These are phyloP conservation scores for Dujonia santamariae DNA, from an alignment of 1,139 yeast genomes.

Conservation along the genomic window DNA sequence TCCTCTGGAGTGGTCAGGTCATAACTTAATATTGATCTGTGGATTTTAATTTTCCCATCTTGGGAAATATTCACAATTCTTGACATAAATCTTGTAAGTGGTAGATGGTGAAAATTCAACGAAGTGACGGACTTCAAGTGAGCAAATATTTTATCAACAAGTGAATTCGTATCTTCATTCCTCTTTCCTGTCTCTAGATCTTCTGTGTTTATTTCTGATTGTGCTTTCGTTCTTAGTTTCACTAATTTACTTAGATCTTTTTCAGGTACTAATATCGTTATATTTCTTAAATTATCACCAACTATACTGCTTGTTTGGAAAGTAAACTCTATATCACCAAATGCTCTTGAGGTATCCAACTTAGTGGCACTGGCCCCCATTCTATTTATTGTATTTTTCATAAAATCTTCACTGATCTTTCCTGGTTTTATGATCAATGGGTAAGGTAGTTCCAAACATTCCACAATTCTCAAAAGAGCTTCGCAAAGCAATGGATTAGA, in stretches of 20 bases:
- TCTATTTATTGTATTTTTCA: conserved; percentile 2
- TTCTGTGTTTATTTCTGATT: neutral
- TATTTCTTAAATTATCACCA: conserved; percentile 7
- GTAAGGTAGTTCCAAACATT: neutral
- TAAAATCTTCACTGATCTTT: conserved; percentile 4
- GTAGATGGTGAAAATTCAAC: conserved; percentile 19
- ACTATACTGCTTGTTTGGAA: conserved; percentile 3
- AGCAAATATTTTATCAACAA: conserved; percentile 1
- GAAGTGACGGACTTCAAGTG: conserved; percentile 16
- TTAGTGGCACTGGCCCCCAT: too few species aligned
- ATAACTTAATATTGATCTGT: conserved; percentile 17
- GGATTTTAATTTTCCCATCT: conserved; percentile 20
- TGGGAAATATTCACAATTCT: conserved; percentile 18
- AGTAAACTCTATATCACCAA: conserved; percentile 5
- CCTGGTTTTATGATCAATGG: conserved; percentile 5
- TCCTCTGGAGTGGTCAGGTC: too few species aligned
- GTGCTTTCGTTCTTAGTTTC: neutral
- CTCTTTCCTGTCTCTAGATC: neutral
- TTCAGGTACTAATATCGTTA: conserved; percentile 1
- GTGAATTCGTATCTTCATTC: neutral
- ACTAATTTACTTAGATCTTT: conserved; percentile 1
- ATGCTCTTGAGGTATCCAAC: conserved; percentile 1
- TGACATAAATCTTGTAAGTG: conserved; percentile 19
- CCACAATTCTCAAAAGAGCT: conserved; percentile 4
- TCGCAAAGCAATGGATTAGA: conserved; percentile 8